Evolutionary conservation across 768 basidiomycete genomes (phyloP), one percentile per base, ranked within the genome.

Genomic region (Mycena vitilis): DNA sequence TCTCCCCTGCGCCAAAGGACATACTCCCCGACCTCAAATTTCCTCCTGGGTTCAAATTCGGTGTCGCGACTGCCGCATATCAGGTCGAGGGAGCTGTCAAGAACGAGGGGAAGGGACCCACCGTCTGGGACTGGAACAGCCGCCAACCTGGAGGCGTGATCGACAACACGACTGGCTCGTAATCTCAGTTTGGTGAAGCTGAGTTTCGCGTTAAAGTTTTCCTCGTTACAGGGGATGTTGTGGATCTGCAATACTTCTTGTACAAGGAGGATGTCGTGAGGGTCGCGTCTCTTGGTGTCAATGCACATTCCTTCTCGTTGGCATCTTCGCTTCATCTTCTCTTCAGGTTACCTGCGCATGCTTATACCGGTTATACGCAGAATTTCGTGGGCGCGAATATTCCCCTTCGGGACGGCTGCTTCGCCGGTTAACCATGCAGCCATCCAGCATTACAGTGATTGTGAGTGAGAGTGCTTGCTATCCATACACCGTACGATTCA

Each of bases 81-180:
- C 86, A 87, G 69, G 85, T 86, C 34, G 86, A 87, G 77, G 86
- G 86, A 9, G 85, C 85, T 9, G 82, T 77, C 18, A 84, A 85
- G 73, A 80, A 80, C 67, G 86, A 85, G 63, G 85, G 84, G 0
- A 84, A 85, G 64, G 84, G 84, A 10, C 84, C 84, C 1, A 80
- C 79, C 1, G 78, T 82, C 69, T 85, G 85, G 85, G 85, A 86
- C 66, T 85, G 84, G 84, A 84, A 83, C 54, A 81, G 80, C 62
- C 78, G 82, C 16, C 84, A 84, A 65, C 82, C 82, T 20, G 78
- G 77, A 11, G 81, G 78, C 30, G 80, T 83, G 9, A 67, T 74
- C 13, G 85, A 86, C 64, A 82, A 83, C 59, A 82, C 84, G 0
- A 86, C 81, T 48, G 84, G 84, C 83, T 61, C 15, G 67, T 51